Evolutionary conservation across 139 green algal species (phyloP).

Genomic region (Picochlorum sp.): DNA sequence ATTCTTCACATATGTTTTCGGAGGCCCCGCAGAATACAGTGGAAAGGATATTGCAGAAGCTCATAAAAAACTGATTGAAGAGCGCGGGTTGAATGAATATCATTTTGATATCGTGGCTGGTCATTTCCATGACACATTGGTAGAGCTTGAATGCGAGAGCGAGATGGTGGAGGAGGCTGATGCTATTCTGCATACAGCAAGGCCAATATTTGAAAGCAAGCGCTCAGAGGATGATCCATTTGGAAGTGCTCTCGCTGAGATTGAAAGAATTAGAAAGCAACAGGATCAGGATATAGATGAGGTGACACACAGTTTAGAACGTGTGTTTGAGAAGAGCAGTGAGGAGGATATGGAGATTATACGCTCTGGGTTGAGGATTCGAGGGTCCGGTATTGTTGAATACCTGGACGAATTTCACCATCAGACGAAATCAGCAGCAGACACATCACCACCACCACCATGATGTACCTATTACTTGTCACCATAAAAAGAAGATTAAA

Average conservation of each 20-base stretch:
- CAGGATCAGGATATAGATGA: neutral
- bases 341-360: neutral
- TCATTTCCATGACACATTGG: slow-evolving; percentile 4
- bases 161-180: slow-evolving; percentile 6
- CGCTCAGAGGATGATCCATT: neutral
- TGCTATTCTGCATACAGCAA: neutral
- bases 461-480: no score
- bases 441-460: no score
- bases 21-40: neutral
- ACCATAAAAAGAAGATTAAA: no score
- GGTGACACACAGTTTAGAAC: neutral
- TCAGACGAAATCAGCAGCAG: no score
- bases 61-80: slow-evolving; percentile 2
- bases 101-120: slow-evolving; percentile 13
- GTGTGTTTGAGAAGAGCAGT: neutral
- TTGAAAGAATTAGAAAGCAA: neutral
- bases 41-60: slow-evolving; percentile 8
- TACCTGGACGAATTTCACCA: neutral
- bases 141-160: neutral
- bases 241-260: neutral
- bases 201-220: slow-evolving; percentile 5
- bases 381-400: slow-evolving; percentile 2
- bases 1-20: slow-evolving; percentile 10
- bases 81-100: slow-evolving; percentile 9
- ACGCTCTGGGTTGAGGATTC: neutral